A percentile compares a stretch with the other conserved stretches of the same genome.
Conservation (phyloP, 1,284 basidiomycete genomes). For the Ustilago loliicola region DNA sequence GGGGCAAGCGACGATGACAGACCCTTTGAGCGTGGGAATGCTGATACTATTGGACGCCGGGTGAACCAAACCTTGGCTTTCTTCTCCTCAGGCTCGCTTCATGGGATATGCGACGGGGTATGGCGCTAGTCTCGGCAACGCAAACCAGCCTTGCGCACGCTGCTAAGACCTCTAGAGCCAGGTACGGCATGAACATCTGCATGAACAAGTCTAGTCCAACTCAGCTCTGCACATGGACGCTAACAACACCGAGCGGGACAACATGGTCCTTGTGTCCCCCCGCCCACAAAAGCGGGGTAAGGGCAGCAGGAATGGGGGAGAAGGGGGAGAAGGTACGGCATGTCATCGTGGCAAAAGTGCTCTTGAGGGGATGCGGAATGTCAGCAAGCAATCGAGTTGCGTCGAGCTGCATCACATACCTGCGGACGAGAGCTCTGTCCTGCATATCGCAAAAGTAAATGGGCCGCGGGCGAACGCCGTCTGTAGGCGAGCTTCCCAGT, state of each 20-base stretch:
- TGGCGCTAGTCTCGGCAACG: conserved; percentile 6
- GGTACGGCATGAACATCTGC: neutral
- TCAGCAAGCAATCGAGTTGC: neutral
- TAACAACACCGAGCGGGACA: neutral
- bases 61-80: conserved; percentile 4
- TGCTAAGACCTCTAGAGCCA: neutral
- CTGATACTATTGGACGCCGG: neutral
- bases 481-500: neutral
- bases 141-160: neutral
- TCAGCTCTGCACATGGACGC: neutral
- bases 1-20: neutral
- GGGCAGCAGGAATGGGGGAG: no score
- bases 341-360: conserved; percentile 4
- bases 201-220: neutral
- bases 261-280: neutral
- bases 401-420: conserved; percentile 6
- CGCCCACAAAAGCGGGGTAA: neutral
- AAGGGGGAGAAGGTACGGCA: neutral
- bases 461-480: neutral
- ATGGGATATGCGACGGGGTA: neutral
- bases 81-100: neutral
- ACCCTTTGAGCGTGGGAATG: neutral
- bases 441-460: neutral
- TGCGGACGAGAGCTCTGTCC: neutral
- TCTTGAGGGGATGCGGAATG: neutral